A percentile compares a stretch with the other conserved stretches of the same genome.
Evolutionary conservation across 139 green algal species (phyloP).

Genomic region (Tetradesmus obliquus): DNA sequence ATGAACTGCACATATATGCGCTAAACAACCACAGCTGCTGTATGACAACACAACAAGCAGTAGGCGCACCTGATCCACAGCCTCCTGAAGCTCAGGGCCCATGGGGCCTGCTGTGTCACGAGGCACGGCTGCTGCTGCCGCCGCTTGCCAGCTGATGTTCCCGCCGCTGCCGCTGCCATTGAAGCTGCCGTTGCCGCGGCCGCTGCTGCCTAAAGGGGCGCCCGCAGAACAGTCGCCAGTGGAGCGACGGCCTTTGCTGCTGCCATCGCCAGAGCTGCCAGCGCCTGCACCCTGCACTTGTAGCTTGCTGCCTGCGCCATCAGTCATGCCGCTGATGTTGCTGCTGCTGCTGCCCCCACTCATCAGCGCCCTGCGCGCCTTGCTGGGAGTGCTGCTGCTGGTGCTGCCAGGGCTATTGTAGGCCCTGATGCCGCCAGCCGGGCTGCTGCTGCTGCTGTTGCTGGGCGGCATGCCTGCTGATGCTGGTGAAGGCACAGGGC

Average conservation of each 20-base stretch:
- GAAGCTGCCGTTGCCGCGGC: neutral
- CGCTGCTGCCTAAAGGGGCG: neutral
- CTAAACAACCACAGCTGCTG: neutral
- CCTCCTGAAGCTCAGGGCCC: constrained; percentile 38
- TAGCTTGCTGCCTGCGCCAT: neutral
- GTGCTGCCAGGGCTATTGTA: neutral
- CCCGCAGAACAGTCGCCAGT: neutral
- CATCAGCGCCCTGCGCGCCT: neutral
- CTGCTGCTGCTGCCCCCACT: neutral
- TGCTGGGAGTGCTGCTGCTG: constrained; percentile 2
- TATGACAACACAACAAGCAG: neutral
- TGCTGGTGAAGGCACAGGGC: neutral
- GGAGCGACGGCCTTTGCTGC: neutral
- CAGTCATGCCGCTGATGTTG: neutral
- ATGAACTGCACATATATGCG: neutral
- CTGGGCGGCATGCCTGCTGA: neutral
- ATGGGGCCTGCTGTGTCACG: constrained; percentile 4
- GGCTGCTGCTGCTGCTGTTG: neutral
- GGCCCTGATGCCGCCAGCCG: neutral
- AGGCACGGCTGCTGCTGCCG: neutral
- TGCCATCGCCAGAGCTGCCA: neutral
- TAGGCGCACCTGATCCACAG: constrained; percentile 21
- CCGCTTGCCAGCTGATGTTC: constrained; percentile 15
- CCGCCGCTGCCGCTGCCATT: neutral
- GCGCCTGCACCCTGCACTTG: neutral